Evolutionary conservation across 1,284 basidiomycete genomes (phyloP), one percentile per base, ranked within the genome.

Genomic region (Prillingera fragicola): DNA sequence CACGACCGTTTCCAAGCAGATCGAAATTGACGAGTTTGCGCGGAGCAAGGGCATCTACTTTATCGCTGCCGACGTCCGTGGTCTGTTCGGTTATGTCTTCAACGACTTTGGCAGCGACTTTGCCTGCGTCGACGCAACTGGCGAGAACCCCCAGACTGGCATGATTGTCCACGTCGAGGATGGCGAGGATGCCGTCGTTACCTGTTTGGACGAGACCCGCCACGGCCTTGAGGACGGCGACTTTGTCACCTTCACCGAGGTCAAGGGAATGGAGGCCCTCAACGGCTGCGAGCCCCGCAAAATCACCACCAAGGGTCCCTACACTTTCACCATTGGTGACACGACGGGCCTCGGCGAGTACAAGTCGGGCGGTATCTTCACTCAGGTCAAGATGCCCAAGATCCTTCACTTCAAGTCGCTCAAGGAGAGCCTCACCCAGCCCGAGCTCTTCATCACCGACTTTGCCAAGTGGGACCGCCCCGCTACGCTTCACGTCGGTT

Each of bases 361-460:
- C 75, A 82, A 84, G 62, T 73, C 81, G 24, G 95, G 92, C 24
- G 95, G 95, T 38, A 85, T 94, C 57, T 99, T 98, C 69, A 92
- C 88, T 14, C 95, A 99, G 73, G 90, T 98, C 62, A 99, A 98
- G 77, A 92, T 95, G 90, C 95, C 95, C 18, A 96, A 95, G 75
- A 79, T 89, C 50, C 76, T 98, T 43, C 80, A 88, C 68, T 96
- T 95, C 62, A 96, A 96, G 89, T 82, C 91, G 6, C 78, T 99
- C 32, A 80, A 84, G 58, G 90, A 97, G 59, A 90, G 90, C 5
- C 69, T 89, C 45, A 77, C 80, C 57, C 70, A 77, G 35, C 94
- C 95, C 1, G 94, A 98, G 60, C 81, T 81, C 64, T 87, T 97
- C 75, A 82, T 97, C 56, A 91, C 92, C 41, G 95, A 99, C 70